Conservation (phyloP, 2,329 filamentous ascomycete genomes). For the Ophiostoma novo-ulmi region DNA sequence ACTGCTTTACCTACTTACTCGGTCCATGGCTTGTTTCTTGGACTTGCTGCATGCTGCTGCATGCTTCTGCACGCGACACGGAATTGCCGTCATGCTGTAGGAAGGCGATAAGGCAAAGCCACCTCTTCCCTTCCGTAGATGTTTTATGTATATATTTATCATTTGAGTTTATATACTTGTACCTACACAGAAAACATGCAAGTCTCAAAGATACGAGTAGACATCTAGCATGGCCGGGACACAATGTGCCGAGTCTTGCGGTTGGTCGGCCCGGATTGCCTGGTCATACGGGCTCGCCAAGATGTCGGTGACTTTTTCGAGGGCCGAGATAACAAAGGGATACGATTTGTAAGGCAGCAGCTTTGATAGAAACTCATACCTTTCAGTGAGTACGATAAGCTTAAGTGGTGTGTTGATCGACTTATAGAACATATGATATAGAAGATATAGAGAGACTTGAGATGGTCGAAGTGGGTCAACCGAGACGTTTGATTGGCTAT, state of each 20-base stretch:
- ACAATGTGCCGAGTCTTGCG: neutral
- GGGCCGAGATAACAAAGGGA: neutral
- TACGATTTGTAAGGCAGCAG: neutral
- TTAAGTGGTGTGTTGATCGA: neutral
- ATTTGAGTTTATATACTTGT: neutral
- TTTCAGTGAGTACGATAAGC: neutral
- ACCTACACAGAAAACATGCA: neutral
- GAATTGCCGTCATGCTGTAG: neutral
- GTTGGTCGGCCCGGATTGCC: slow-evolving; percentile 2
- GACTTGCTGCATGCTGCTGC: too few relatives aligned
- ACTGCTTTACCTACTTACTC: neutral
- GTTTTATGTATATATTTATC: too few relatives aligned
- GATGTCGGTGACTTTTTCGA: neutral
- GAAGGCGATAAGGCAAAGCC: neutral
- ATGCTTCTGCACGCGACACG: slow-evolving; percentile 3
- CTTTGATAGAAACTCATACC: neutral
- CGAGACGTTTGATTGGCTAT: neutral
- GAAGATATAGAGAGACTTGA: neutral
- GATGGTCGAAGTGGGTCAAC: neutral
- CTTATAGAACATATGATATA: neutral
- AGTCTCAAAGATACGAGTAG: neutral
- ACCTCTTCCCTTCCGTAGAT: neutral
- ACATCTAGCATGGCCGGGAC: neutral
- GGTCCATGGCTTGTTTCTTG: neutral
- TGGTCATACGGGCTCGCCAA: neutral